phyloP scores from a whole-genome alignment of 352 stramenopile genomes.

The Phytophthora colocasiae region DNA sequence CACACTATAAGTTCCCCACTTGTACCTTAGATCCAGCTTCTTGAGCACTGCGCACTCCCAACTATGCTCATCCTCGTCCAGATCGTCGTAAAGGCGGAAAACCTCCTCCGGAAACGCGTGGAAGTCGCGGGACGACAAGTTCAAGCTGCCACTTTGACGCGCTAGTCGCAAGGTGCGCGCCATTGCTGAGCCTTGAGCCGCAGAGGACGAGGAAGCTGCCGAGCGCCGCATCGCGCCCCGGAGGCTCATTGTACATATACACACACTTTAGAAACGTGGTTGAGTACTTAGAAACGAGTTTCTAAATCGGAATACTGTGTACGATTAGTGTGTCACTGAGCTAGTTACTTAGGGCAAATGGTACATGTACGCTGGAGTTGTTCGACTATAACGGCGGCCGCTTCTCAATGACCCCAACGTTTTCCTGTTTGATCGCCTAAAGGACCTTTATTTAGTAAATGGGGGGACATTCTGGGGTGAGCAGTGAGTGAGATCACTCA shows the following conservation, averaged over 20 bases:
- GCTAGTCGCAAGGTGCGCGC: slow-evolving; percentile 59
- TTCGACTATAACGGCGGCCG: too few species aligned
- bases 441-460: too few species aligned
- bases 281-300: not conserved
- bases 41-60: slow-evolving; percentile 75
- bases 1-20: not conserved
- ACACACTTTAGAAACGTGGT: slow-evolving; percentile 3
- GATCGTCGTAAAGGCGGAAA: slow-evolving; percentile 64
- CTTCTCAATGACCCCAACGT: too few species aligned
- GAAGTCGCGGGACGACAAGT: slow-evolving; percentile 66
- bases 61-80: slow-evolving; percentile 72
- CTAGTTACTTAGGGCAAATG: too few species aligned
- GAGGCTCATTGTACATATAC: slow-evolving; percentile 59
- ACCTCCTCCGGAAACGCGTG: slow-evolving; percentile 63
- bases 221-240: slow-evolving; percentile 51
- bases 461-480: too few species aligned
- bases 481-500: too few species aligned
- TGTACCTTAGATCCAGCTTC: slow-evolving; percentile 78
- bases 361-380: too few species aligned
- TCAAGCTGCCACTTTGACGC: slow-evolving; percentile 63
- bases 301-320: too few species aligned
- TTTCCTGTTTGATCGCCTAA: too few species aligned
- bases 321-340: too few species aligned
- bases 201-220: slow-evolving; percentile 4
- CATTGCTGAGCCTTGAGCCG: slow-evolving; percentile 21